These are phyloP conservation scores for Alternaria novae-zelandiae DNA, from an alignment of 2,329 filamentous ascomycete species.

Conservation along the genomic window DNA sequence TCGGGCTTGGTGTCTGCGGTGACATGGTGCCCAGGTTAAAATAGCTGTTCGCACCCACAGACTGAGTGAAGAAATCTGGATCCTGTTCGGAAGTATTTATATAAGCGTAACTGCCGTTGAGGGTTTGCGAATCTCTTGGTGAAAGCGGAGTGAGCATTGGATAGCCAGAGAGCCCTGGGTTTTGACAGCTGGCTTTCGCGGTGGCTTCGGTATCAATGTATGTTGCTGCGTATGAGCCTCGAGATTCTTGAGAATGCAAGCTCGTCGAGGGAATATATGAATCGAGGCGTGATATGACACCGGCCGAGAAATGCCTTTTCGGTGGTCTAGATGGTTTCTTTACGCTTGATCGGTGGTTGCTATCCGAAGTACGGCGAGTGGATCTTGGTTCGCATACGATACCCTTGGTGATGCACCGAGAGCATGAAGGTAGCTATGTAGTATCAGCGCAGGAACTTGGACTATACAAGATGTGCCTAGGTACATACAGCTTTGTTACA, in stretches of 20 bases:
- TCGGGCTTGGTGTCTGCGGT: slow-evolving; percentile 41
- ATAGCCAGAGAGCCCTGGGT: slow-evolving; percentile 26
- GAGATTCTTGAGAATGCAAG: slow-evolving; percentile 24
- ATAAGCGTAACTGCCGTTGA: slow-evolving; percentile 35
- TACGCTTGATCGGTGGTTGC: slow-evolving; percentile 34
- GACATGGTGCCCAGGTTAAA: slow-evolving; percentile 30
- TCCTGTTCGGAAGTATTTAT: slow-evolving; percentile 32
- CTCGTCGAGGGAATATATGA: slow-evolving; percentile 30
- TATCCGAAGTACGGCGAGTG: slow-evolving; percentile 47
- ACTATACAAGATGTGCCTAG: background rate
- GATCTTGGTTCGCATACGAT: slow-evolving; percentile 46
- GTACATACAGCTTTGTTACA: slow-evolving; percentile 46
- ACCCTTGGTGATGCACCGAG: slow-evolving; percentile 44
- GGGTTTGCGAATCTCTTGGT: slow-evolving; percentile 29
- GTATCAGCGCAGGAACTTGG: background rate
- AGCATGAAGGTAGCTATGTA: slow-evolving; percentile 43
- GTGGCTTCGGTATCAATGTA: slow-evolving; percentile 40
- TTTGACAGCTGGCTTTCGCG: slow-evolving; percentile 34
- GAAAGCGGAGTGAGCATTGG: slow-evolving; percentile 38
- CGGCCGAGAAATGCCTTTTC: slow-evolving; percentile 33
- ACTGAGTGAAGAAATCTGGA: slow-evolving; percentile 21
- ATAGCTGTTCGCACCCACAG: slow-evolving; percentile 25
- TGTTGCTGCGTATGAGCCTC: slow-evolving; percentile 30
- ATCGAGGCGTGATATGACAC: slow-evolving; percentile 25
- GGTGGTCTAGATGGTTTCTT: slow-evolving; percentile 35